phyloP scores from a whole-genome alignment of 768 basidiomycete species.

The Xerocomus potaroensis region DNA sequence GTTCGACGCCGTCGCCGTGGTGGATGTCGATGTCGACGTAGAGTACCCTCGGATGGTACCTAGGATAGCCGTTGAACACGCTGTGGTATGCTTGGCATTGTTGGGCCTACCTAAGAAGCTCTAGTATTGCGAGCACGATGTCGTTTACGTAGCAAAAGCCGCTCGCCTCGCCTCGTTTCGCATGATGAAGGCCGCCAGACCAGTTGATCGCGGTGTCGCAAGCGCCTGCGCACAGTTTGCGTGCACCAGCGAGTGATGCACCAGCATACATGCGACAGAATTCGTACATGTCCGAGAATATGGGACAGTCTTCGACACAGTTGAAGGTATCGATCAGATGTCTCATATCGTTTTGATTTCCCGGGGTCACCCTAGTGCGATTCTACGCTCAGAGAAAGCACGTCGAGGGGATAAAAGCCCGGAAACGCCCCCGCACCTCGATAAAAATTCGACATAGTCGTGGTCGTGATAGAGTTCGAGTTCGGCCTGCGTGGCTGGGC shows the following conservation, averaged over 20 bases:
- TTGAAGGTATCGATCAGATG: conserved; percentile 83
- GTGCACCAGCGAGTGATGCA: conserved; percentile 83
- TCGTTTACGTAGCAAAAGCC: conserved; percentile 99
- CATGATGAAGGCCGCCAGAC: conserved; percentile 98
- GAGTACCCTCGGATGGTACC: conserved; percentile 88
- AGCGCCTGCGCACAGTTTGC: conserved; percentile 76
- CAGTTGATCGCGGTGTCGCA: conserved; percentile 99
- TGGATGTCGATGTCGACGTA: conserved; percentile 99
- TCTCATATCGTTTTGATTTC: conserved; percentile 63
- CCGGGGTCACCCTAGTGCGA: conserved; percentile 76
- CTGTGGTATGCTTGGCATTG: neutral
- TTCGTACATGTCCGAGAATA: conserved; percentile 92
- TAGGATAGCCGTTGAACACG: conserved; percentile 28
- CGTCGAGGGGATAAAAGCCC: neutral
- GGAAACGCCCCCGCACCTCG: conserved; percentile 66
- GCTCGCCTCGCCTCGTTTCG: conserved; percentile 95
- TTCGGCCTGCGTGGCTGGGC: conserved; percentile 84
- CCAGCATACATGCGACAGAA: conserved; percentile 95
- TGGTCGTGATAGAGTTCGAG: conserved; percentile 89
- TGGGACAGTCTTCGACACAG: conserved; percentile 95
- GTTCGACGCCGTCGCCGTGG: conserved; percentile 97
- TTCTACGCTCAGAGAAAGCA: too few species aligned
- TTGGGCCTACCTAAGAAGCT: conserved; percentile 68
- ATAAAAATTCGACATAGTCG: conserved; percentile 96
- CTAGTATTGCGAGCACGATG: conserved; percentile 90